These are phyloP conservation scores for Gynostemma pentaphyllum DNA, from an alignment of 306 rosid species.

Conservation along the genomic window DNA sequence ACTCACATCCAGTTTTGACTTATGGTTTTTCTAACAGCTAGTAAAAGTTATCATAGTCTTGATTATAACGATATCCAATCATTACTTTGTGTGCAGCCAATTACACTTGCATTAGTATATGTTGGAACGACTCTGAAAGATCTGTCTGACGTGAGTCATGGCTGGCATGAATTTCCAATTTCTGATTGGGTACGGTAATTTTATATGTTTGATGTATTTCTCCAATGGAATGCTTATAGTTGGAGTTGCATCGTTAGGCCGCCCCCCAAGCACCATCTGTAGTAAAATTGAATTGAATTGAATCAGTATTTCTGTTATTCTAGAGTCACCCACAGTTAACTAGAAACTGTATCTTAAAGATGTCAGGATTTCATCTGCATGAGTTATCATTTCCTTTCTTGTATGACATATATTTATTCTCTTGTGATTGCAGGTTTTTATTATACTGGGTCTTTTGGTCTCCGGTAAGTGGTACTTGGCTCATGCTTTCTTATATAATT, in stretches of 20 bases:
- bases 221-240: no score
- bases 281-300: no score
- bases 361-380: background rate
- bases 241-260: no score
- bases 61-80: background rate
- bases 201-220: no score
- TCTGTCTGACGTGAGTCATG: slow-evolving; percentile 91
- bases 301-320: no score
- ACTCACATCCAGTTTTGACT: no score
- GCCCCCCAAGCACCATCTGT: no score
- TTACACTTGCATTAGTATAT: slow-evolving; percentile 74
- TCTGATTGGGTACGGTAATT: slow-evolving; percentile 70
- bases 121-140: slow-evolving; percentile 93
- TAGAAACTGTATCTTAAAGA: background rate
- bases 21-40: background rate
- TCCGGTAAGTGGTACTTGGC: slow-evolving; percentile 49
- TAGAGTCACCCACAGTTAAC: background rate
- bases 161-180: slow-evolving; percentile 79
- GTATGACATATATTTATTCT: background rate
- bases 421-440: slow-evolving; percentile 62
- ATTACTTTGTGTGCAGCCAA: slow-evolving; percentile 56
- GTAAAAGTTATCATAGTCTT: background rate
- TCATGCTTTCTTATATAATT: background rate
- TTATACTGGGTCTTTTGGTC: slow-evolving; percentile 43
- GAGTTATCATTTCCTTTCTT: background rate